These are phyloP conservation scores for Neopestalotiopsis rosae DNA, from an alignment of 2,329 filamentous ascomycete genomes.

Conservation along the genomic window DNA sequence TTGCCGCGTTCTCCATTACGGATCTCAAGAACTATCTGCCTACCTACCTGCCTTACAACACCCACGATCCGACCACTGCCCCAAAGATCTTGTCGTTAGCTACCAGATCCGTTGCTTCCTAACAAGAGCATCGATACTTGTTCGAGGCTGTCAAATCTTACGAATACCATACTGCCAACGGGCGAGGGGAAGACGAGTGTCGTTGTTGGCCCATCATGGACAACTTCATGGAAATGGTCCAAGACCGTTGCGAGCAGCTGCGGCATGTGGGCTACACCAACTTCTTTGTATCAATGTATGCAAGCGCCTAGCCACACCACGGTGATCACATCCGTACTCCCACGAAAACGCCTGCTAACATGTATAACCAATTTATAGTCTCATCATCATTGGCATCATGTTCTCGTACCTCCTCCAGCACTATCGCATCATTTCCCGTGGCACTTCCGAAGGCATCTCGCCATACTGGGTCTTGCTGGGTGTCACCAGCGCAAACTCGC, in stretches of 20 bases:
- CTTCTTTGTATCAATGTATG: constrained; percentile 60
- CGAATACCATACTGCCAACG: neutral
- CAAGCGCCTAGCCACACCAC: neutral
- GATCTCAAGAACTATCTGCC: neutral
- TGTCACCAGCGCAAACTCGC: constrained; percentile 84
- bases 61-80: neutral
- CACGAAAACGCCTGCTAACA: constrained; percentile 27
- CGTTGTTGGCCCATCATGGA: constrained; percentile 34
- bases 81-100: neutral
- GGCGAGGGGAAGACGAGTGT: neutral
- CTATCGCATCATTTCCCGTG: constrained; percentile 83
- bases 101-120: neutral
- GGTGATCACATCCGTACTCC: too few relatives aligned
- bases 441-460: constrained; percentile 91
- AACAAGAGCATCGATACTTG: neutral
- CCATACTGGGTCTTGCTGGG: constrained; percentile 96
- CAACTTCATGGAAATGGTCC: constrained; percentile 28
- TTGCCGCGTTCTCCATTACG: neutral
- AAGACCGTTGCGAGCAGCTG: constrained; percentile 55
- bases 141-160: neutral
- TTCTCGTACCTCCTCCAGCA: constrained; percentile 96
- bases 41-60: neutral
- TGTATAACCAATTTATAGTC: constrained; percentile 38
- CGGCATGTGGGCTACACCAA: constrained; percentile 59
- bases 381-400: constrained; percentile 87